phyloP scores from a whole-genome alignment of 805 yeast species.

The Millerozyma miso region DNA sequence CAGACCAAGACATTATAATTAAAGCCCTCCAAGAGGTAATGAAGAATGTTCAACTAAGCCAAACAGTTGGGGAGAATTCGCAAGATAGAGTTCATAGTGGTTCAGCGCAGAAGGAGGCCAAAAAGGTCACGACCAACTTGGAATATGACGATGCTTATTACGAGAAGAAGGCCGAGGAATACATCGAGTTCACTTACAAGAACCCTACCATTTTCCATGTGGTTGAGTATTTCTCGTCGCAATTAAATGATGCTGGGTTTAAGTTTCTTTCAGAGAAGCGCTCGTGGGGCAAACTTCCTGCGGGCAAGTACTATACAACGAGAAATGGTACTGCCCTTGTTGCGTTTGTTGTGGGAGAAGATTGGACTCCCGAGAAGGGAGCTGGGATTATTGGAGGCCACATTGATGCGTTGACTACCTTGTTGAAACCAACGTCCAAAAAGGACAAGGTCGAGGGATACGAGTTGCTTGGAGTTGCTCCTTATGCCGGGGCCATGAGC shows the following conservation, averaged over 20 bases:
- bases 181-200: conserved; percentile 65
- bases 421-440: conserved; percentile 68
- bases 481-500: conserved; percentile 69
- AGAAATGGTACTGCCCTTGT: conserved; percentile 66
- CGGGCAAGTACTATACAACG: conserved; percentile 61
- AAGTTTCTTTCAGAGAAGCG: conserved; percentile 59
- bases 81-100: background rate
- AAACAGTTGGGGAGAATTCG: background rate
- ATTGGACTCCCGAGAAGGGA: conserved; percentile 63
- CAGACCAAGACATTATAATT: conserved; percentile 3
- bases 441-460: conserved; percentile 65
- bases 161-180: conserved; percentile 37
- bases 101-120: background rate
- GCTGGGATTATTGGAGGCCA: conserved; percentile 74
- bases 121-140: background rate
- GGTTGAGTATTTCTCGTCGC: conserved; percentile 45
- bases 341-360: conserved; percentile 65
- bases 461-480: conserved; percentile 77
- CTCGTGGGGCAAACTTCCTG: conserved; percentile 42
- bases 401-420: conserved; percentile 65
- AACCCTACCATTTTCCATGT: conserved; percentile 79
- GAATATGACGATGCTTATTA: conserved; percentile 17
- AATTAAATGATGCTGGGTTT: conserved; percentile 59
- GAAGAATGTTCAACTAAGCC: conserved; percentile 1
- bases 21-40: conserved; percentile 2